Base-by-base conservation (phyloP, 192 early-diverging fungal genomes). In the Piromyces sp. region DNA sequence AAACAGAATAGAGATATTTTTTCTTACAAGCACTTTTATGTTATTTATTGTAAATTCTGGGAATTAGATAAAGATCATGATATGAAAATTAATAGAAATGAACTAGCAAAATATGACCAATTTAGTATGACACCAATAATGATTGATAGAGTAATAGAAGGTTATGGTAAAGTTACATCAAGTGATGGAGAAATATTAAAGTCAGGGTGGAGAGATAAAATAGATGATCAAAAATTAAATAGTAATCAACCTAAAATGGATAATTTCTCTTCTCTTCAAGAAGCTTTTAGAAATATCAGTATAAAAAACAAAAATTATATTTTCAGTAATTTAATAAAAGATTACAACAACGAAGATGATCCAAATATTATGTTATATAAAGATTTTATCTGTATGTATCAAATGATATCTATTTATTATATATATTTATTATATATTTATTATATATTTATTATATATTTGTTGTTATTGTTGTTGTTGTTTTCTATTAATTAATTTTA, bases 21-120 rank as follows among this genome's bases (percentile, higher is more conserved):
- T 83, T 97, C 95, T 12, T 98, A 98, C 88, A 95, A 96, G 85
- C 97, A 98, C 84, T 98, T 97, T 83, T 98, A 98, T 84, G 97
- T 98, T n/a, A 68, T 68, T 0, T 68, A 68, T 68, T 68, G 51
- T n/a, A 68, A 68, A 85, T 98, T 98, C 86, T 98, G 94, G 93
- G 94, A 94, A 83, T 87, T 97, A 79, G 97, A 98, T 87, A 86
- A 89, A 30, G 95, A 97, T 84, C 95, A 95, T 81, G 94, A 97
- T 84, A 88, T 95, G 81, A 85, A 94, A 37, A 89, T 97, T 79
- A 88, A 91, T 78, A 88, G 90, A 37, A 83, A 88, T 30, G 93
- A 94, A 80, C 86, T 98, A 80, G 42, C 88, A 13, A 86, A 88
- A 79, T 98, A 97, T 87, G 93, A 94, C 81, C 90, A 87, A 30